phyloP scores from a whole-genome alignment of 2,329 filamentous ascomycete species.

The Lasiodiplodia gonubiensis region DNA sequence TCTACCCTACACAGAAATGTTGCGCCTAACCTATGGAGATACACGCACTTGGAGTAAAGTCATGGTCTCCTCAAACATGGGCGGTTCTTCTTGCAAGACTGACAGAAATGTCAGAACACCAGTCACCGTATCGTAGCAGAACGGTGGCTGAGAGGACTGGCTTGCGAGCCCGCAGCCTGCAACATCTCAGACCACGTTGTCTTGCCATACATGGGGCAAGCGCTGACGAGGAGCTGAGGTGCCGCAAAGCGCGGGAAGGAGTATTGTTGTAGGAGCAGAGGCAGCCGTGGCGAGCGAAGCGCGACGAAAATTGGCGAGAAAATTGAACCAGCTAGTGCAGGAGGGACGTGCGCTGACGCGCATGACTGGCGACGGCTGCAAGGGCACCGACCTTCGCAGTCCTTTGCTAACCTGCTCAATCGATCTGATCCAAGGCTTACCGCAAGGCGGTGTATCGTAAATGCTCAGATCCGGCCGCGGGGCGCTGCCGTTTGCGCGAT shows the following conservation, averaged over 20 bases:
- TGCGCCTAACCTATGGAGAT: slow-evolving; percentile 38
- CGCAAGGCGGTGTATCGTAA: slow-evolving; percentile 21
- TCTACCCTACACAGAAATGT: slow-evolving; percentile 1
- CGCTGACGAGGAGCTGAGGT: slow-evolving; percentile 2
- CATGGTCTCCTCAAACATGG: slow-evolving; percentile 42
- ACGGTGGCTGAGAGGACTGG: slow-evolving; percentile 43
- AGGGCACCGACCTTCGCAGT: slow-evolving; percentile 9
- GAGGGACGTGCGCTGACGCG: slow-evolving; percentile 10
- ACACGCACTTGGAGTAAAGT: slow-evolving; percentile 37
- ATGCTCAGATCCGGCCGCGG: slow-evolving; percentile 24
- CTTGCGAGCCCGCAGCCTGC: slow-evolving; percentile 34
- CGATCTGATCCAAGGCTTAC: slow-evolving; percentile 26
- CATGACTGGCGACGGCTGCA: slow-evolving; percentile 18
- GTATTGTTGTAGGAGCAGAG: background rate
- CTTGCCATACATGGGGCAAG: background rate
- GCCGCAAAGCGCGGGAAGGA: background rate
- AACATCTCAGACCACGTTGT: background rate
- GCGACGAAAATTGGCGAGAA: background rate
- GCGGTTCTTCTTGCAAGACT: slow-evolving; percentile 38
- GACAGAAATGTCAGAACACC: slow-evolving; percentile 24
- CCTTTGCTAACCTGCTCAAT: slow-evolving; percentile 9
- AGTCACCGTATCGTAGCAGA: slow-evolving; percentile 12
- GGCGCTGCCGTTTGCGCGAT: slow-evolving; percentile 17
- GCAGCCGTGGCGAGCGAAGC: slow-evolving; percentile 11
- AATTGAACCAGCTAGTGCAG: slow-evolving; percentile 3